Conservation (phyloP, 108 stramenopile species). For the Schizochytrium sp. region DNA sequence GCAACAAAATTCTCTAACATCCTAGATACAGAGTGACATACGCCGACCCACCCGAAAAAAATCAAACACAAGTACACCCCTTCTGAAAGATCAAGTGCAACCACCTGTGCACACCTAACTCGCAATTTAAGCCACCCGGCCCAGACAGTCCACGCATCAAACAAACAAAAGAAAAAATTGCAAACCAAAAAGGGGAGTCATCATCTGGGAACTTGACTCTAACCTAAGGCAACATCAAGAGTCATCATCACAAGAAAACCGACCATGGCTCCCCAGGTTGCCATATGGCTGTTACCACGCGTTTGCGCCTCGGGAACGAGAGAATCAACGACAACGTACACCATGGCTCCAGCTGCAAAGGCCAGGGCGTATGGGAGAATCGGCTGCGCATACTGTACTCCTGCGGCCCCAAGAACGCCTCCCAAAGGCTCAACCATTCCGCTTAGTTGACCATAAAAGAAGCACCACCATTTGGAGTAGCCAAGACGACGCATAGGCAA, state of each 20-base stretch:
- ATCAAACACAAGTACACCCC: too few relatives aligned
- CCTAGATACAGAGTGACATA: too few relatives aligned
- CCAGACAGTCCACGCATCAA: too few relatives aligned
- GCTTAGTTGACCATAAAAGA: constrained; percentile 60
- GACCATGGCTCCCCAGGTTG: constrained; percentile 41
- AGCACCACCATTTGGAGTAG: background rate
- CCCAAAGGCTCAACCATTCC: constrained; percentile 63
- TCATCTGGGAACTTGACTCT: too few relatives aligned
- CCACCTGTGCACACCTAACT: too few relatives aligned
- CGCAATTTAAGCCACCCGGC: too few relatives aligned
- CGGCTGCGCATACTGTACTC: constrained; percentile 10
- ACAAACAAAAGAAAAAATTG: too few relatives aligned
- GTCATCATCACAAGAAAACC: constrained; percentile 60
- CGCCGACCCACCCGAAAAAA: too few relatives aligned
- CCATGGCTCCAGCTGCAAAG: constrained; percentile 65
- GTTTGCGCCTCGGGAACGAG: constrained; percentile 62
- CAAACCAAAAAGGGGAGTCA: too few relatives aligned
- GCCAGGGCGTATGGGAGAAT: constrained; percentile 63
- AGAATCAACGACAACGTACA: constrained; percentile 63
- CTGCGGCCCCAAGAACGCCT: constrained; percentile 59
- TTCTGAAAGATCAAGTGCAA: too few relatives aligned
- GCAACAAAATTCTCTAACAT: too few relatives aligned
- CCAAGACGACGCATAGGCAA: constrained; percentile 54
- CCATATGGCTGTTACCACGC: constrained; percentile 51
- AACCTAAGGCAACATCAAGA: constrained; percentile 52